These are phyloP conservation scores for Westerdykella sp. DNA, from an alignment of 2,329 filamentous ascomycete genomes.

Conservation along the genomic window DNA sequence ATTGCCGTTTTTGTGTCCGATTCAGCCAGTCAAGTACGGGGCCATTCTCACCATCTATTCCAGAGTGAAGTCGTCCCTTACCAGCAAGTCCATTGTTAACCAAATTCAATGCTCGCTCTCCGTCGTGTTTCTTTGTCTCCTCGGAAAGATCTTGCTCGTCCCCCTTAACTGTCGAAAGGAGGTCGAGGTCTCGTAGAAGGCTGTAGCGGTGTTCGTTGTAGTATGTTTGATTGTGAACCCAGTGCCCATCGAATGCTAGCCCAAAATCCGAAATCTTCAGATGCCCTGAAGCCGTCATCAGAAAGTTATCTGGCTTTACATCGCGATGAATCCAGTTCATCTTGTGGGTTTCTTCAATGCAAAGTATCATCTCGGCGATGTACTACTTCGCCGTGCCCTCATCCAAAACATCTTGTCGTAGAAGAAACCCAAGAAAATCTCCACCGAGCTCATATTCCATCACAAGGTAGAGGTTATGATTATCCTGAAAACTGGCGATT, in stretches of 20 bases:
- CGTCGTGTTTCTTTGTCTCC: conserved; percentile 44
- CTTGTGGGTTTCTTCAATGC: conserved; percentile 84
- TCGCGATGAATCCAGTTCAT: conserved; percentile 91
- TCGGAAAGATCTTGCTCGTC: conserved; percentile 64
- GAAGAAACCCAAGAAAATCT: conserved; percentile 81
- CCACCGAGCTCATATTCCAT: conserved; percentile 99
- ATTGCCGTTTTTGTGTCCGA: conserved; percentile 53
- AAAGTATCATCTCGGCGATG: conserved; percentile 90
- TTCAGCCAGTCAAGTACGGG: conserved; percentile 40
- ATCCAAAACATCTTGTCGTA: conserved; percentile 75
- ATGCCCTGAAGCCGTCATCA: conserved; percentile 82
- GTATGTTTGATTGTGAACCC: conserved; percentile 84
- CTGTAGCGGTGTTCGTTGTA: conserved; percentile 77
- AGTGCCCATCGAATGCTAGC: conserved; percentile 89
- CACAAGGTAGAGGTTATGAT: conserved; percentile 76
- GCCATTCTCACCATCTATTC: conserved; percentile 19
- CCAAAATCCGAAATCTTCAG: conserved; percentile 96
- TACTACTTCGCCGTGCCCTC: conserved; percentile 81
- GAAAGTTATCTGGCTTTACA: conserved; percentile 95
- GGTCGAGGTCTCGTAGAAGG: conserved; percentile 67
- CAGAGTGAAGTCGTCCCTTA: conserved; percentile 15
- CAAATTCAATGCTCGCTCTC: conserved; percentile 41
- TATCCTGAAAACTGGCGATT: conserved; percentile 83
- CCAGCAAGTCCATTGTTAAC: conserved; percentile 28
- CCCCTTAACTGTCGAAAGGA: conserved; percentile 57